Evolutionary conservation across 139 green algal species (phyloP), one percentile per base, ranked within the genome.

Genomic region (Tetratostichococcus sp.): DNA sequence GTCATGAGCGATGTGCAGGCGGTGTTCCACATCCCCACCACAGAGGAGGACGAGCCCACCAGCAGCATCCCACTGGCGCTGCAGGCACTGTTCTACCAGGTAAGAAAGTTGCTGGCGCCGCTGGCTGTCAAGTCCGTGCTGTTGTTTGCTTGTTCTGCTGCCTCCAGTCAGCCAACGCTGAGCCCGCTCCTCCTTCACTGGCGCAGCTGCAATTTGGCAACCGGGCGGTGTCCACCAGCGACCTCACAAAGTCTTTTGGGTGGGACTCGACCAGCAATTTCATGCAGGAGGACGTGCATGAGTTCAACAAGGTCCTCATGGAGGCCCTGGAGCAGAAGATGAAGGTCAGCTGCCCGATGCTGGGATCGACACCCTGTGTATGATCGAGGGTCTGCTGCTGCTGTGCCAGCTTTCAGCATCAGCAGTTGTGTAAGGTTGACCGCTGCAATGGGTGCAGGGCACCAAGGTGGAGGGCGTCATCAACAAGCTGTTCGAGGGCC

Each of bases 291-390:
- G 96, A 99, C 79, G 93, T 98, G 34, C 94, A 99, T 84, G 96
- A 99, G 89, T 86, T 99, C 30, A 97, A 97, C 77, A 84, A 91
- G 19, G 92, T 99, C 39, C 88, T 99, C 62, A 95, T 87, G 75
- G 96, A 99, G 68, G 95, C 94, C 73, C 89, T 99, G 71, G 96
- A 99, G 75, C 93, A 97, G 43, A 98, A 98, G 75, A 99, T 99
- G 95, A 98, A 98, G 91, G 91, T 91, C 62, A 0, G 79, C 6
- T 1, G n/a, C n/a, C n/a, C n/a, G n/a, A n/a, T 32, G 0, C 35
- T 58, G 50, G 58, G 68, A 32, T 73, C 28, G n/a, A 30, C 59
- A 67, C 8, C 59, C n/a, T n/a, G n/a, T n/a, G n/a, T n/a, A n/a
- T n/a, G n/a, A n/a, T n/a, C n/a, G n/a, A n/a, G n/a, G n/a, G n/a